Conservation (phyloP, 208 protist species). For the Novymonas esmeraldas region DNA sequence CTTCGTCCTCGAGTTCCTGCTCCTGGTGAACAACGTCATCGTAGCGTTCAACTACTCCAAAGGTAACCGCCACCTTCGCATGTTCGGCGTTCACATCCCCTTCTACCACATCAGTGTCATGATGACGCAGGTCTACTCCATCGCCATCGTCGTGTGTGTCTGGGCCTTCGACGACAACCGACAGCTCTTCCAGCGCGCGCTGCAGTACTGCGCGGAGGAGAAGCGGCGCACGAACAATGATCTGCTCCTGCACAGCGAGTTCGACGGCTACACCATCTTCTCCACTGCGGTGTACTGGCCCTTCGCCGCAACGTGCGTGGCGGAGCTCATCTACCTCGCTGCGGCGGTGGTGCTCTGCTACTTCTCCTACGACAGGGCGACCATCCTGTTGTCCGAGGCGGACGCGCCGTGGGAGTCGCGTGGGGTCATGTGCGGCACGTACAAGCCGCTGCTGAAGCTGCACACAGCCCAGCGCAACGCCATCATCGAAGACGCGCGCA, state of each 20-base stretch:
- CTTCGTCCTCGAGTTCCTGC: slow-evolving; percentile 76
- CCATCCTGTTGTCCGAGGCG: slow-evolving; percentile 71
- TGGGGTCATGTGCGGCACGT: slow-evolving; percentile 58
- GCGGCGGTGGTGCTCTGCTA: slow-evolving; percentile 41
- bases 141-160: slow-evolving; percentile 60
- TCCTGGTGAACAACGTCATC: slow-evolving; percentile 54
- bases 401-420: slow-evolving; percentile 80
- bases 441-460: slow-evolving; percentile 72
- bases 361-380: slow-evolving; percentile 57
- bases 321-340: slow-evolving; percentile 56
- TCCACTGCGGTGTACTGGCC: slow-evolving; percentile 72
- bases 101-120: slow-evolving; percentile 74
- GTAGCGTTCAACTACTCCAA: slow-evolving; percentile 56
- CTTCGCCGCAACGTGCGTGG: slow-evolving; percentile 55
- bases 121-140: slow-evolving; percentile 59
- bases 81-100: slow-evolving; percentile 79
- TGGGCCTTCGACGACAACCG: slow-evolving; percentile 56
- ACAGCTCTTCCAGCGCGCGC: slow-evolving; percentile 49
- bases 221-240: slow-evolving; percentile 24
- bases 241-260: slow-evolving; percentile 54
- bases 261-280: slow-evolving; percentile 71
- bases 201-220: slow-evolving; percentile 54
- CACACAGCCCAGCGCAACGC: slow-evolving; percentile 85
- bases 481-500: slow-evolving; percentile 78
- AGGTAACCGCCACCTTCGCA: slow-evolving; percentile 66